Percentiles rank a stretch among this genome's conserved stretches.
These are phyloP conservation scores for Capsicum pubescens DNA, from an alignment of 257 asterid genomes.

Conservation along the genomic window DNA sequence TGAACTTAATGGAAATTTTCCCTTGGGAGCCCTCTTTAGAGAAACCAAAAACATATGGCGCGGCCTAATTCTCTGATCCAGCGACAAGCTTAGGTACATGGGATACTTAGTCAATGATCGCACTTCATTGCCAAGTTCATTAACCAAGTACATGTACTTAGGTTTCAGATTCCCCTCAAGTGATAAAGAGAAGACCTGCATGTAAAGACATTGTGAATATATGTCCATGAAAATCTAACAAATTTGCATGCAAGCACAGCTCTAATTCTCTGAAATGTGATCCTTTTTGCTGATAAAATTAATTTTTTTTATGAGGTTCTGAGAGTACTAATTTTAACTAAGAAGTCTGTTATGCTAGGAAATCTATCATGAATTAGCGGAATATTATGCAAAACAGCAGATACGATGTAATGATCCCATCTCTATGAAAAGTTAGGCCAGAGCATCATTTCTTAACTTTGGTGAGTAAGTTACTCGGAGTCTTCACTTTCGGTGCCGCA, in stretches of 20 bases:
- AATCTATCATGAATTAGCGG: not conserved
- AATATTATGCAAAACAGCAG: not conserved
- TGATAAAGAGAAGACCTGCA: slow-evolving; percentile 90
- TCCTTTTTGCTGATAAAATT: not conserved
- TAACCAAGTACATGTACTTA: slow-evolving; percentile 84
- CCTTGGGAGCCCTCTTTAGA: slow-evolving; percentile 87
- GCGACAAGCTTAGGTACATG: slow-evolving; percentile 81
- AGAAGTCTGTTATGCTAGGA: not conserved
- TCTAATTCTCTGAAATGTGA: not conserved
- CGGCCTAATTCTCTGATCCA: slow-evolving; percentile 95
- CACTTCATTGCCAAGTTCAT: slow-evolving; percentile 86
- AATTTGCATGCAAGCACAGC: not conserved
- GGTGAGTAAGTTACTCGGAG: not conserved
- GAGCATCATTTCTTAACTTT: not conserved
- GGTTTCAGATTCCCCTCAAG: slow-evolving; percentile 90
- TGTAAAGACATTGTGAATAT: not conserved
- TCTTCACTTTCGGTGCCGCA: too few relatives aligned
- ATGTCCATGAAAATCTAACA: not conserved
- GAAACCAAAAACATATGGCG: slow-evolving; percentile 90
- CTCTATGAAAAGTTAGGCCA: not conserved
- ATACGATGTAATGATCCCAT: fast-evolving
- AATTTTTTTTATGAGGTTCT: not conserved
- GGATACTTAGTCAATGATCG: slow-evolving; percentile 87
- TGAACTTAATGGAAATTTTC: slow-evolving; percentile 94
- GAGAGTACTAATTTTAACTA: not conserved